Base-by-base conservation (phyloP, 1,139 yeast species). In the Kluyveromyces marxianus region DNA sequence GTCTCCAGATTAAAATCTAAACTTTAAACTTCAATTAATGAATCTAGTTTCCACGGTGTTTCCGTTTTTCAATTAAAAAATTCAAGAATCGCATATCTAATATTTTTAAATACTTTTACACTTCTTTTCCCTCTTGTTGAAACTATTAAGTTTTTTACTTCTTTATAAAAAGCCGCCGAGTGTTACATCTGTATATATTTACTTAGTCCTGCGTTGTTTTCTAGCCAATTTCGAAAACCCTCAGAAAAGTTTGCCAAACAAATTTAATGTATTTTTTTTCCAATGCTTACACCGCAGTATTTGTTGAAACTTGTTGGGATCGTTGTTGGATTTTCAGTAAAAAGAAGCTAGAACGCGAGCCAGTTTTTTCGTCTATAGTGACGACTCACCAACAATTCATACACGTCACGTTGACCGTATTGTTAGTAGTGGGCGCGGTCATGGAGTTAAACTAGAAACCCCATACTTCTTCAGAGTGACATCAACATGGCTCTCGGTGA, bases 121-220 rank as follows among this genome's bases (percentile, higher is more conserved):
- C 21, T 14, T 14, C 21, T 14, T 14, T 14, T 14, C 21, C 21
- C 21, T 14, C 21, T 14, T 14, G 21, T 14, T 14, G 21, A 35
- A 35, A 33, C 21, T 21, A 25, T 4, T 21, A 35, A 21, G 27
- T 7, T 14, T 14, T 14, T 21, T 21, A 10, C 34, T 38, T 38
- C 41, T 38, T 29, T 38, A 38, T 38, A 38, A 38, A 38, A 38
- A 38, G 41, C 41, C 41, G 41, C 41, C 41, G 41, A 38, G 41
- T 38, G 26, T 29, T 8, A 29, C 31, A 7, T 29, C 31, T 7
- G 31, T 29, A 7, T 29, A 29, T 8, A 7, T 29, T 29, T 8
- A 7, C 31, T 29, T 29, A 29, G 31, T 7, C 14, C 8, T 10
- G 8, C 7, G 4, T 6, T 32, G 8, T 32, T 32, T 32, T 32